Conservation (phyloP, 768 basidiomycete species). For the Suillus subluteus region DNA sequence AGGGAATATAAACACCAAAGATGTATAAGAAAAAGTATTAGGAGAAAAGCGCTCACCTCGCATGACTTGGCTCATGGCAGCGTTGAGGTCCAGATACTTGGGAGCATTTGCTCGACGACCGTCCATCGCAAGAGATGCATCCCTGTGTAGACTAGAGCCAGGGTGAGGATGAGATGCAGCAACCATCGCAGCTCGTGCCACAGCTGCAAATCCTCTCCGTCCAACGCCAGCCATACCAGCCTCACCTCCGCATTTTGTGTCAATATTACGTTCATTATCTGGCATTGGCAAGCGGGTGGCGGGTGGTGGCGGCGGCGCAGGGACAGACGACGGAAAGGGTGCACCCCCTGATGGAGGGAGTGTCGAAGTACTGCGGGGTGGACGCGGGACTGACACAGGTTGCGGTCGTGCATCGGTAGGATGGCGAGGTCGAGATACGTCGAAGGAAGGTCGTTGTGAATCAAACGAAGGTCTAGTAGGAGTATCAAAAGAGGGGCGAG, state of each 20-base stretch:
- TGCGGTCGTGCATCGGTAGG: slow-evolving; percentile 4
- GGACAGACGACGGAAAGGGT: slow-evolving; percentile 20
- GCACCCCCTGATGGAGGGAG: slow-evolving; percentile 19
- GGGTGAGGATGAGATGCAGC: slow-evolving; percentile 23
- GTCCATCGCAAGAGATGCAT: slow-evolving; percentile 17
- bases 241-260: slow-evolving; percentile 75
- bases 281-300: slow-evolving; percentile 19
- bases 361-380: slow-evolving; percentile 13
- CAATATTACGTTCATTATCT: slow-evolving; percentile 42
- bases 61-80: slow-evolving; percentile 31
- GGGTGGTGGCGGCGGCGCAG: slow-evolving; percentile 11
- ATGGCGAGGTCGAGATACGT: slow-evolving; percentile 10
- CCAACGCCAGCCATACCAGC: slow-evolving; percentile 94
- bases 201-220: slow-evolving; percentile 78
- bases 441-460: slow-evolving; percentile 19
- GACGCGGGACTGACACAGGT: slow-evolving; percentile 12
- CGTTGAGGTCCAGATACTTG: slow-evolving; percentile 50
- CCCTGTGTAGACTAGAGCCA: not conserved
- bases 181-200: slow-evolving; percentile 65
- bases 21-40: slow-evolving; percentile 1
- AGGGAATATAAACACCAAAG: not conserved
- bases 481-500: slow-evolving; percentile 10
- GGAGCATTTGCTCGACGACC: slow-evolving; percentile 40
- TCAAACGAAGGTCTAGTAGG: slow-evolving; percentile 8
- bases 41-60: slow-evolving; percentile 31